A percentile compares a stretch with the other conserved stretches of the same genome.
These are phyloP conservation scores for Diaporthe capsici DNA, from an alignment of 2,329 filamentous ascomycete genomes.

Conservation along the genomic window DNA sequence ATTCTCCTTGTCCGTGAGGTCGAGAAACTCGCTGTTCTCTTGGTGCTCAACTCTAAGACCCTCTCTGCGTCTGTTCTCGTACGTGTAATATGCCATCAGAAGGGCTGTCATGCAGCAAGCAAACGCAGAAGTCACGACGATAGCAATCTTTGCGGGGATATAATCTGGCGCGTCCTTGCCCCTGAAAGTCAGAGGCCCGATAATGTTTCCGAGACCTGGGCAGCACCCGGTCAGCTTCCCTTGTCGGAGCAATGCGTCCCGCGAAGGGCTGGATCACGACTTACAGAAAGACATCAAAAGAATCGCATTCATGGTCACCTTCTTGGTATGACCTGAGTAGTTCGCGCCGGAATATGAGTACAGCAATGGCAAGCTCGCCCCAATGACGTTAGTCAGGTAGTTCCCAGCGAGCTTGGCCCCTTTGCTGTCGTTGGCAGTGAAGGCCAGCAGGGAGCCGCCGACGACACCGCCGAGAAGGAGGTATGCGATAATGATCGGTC, in stretches of 20 bases:
- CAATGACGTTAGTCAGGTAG: slow-evolving; percentile 56
- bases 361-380: slow-evolving; percentile 53
- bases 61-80: slow-evolving; percentile 42
- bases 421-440: slow-evolving; percentile 49
- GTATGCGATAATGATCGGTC: slow-evolving; percentile 43
- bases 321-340: slow-evolving; percentile 53
- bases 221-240: not conserved
- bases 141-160: slow-evolving; percentile 58
- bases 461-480: slow-evolving; percentile 52
- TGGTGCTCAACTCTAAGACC: slow-evolving; percentile 42
- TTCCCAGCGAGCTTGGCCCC: slow-evolving; percentile 55
- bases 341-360: slow-evolving; percentile 54
- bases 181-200: slow-evolving; percentile 56
- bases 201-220: slow-evolving; percentile 56
- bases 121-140: slow-evolving; percentile 50
- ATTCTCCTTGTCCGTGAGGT: slow-evolving; percentile 51
- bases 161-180: slow-evolving; percentile 53
- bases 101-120: slow-evolving; percentile 35
- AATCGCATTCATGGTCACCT: slow-evolving; percentile 52
- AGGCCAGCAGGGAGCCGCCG: slow-evolving; percentile 56
- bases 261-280: not conserved
- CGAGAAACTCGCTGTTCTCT: slow-evolving; percentile 49
- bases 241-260: not conserved
- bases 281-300: slow-evolving; percentile 55
- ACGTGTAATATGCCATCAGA: slow-evolving; percentile 41